Base-by-base conservation (phyloP, 495 filamentous ascomycete species). In the Tuber aestivum region DNA sequence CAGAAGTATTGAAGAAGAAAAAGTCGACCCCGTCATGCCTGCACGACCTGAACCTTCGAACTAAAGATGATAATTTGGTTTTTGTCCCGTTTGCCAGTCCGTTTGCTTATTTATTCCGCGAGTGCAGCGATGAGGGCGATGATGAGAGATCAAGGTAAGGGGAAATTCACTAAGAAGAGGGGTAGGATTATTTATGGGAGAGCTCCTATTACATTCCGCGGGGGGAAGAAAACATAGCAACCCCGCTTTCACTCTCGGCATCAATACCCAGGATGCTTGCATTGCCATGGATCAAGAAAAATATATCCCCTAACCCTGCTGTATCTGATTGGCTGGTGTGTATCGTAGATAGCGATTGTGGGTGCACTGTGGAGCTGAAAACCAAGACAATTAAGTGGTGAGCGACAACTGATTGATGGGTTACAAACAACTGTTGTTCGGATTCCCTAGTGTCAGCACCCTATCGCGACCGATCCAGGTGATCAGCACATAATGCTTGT, bases 1-100 rank as follows among this genome's bases (percentile, higher is more conserved):
- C 40, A 90, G 83, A 41, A 84, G 78, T 23, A 79, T 41, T 27
- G 78, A 71, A 10, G 78, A 77, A 37, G 78, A 73, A 35, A 65
- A 35, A 27, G 75, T 69, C 9, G 77, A 79, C 40, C 77, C 78
- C 65, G 76, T 77, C 78, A 79, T 79, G 41, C 70, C 74, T 32
- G 56, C 12, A 2, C 4, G 56, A 35, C 32, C 3, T 14, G 32
- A 35, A 65, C 14, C 14, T 35, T 35, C 14, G 56, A 35, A 20
- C 27, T 6, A 2, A 18, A 6, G 27, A 18, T 65, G 27, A 35
- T 10, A 32, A 32, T 32, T 35, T 65, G 2, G n/a, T 3, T 3
- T 50, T 50, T 32, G n/a, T 27, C n/a, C 14, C 27, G 50, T 12
- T 32, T 20, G 27, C 3, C 35, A 16, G 27, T 3, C n/a, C 16